Base-by-base conservation (phyloP, 306 rosid species). In the Erythrophleum fordii region DNA sequence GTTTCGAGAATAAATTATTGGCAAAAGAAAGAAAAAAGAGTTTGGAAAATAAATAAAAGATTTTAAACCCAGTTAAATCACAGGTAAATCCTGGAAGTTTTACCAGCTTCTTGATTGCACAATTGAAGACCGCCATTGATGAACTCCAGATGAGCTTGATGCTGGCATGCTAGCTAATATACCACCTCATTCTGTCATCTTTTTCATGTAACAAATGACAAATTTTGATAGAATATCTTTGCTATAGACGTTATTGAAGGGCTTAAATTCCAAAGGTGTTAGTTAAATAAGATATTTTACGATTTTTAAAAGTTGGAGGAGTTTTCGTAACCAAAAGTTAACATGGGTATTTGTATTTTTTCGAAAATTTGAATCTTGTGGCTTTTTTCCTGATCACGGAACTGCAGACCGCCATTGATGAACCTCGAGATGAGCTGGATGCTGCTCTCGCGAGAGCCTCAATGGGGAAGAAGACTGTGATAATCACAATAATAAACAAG, bases 391-490 rank as follows among this genome's bases (percentile, higher is more conserved):
- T 31, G 34, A 31, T 31, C 34, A 31, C 34, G 34, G 1, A 1
- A 4, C 4, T 23, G 34, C 4, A 56, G 64, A 16, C 12, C 2
- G 31, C 34, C 8, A 11, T 3, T 23, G 34, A 56, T 11, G 64
- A 10, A 56, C 31, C 31, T 56, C 16, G 64, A 56, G 64, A 23
- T 62, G 83, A 11, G 1, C 93, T 94, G 0, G 91, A 83, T 5
- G 58, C 53, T 41, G 87, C 82, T 51, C 53, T 94, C n/a, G 75
- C 77, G 4, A 87, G 72, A 85, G 91, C 98, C 11, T 77, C 92
- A 8, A 88, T 71, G 89, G 91, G 67, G 25, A 90, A 94, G 83
- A 89, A 85, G 82, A 94, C 93, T 0, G 83, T 92, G 76, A 90
- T 94, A 53, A 87, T 94, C 1, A 72, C 92, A 1, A 58, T 94